Percentiles rank a stretch among this genome's conserved stretches.
Conservation (phyloP, 2,329 filamentous ascomycete genomes). For the Botrytis galanthina region DNA sequence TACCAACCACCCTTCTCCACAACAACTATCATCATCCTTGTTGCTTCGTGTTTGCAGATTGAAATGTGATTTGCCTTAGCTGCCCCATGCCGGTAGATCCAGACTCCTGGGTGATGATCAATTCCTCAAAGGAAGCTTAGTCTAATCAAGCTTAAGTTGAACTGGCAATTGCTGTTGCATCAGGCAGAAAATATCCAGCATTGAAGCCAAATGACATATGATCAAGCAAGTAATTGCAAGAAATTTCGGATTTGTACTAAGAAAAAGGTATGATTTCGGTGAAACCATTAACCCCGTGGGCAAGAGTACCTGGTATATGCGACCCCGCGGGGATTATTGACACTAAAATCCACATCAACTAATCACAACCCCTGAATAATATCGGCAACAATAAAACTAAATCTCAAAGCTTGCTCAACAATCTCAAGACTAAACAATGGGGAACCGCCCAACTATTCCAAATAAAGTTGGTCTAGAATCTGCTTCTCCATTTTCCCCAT, state of each 20-base stretch:
- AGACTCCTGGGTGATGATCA: neutral
- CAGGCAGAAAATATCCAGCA: neutral
- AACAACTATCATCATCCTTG: neutral
- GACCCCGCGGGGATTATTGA: constrained; percentile 12
- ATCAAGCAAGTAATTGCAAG: neutral
- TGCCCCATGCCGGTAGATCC: constrained; percentile 1
- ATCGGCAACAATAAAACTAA: neutral
- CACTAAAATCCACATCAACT: neutral
- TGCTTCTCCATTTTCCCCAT: neutral
- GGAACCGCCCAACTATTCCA: constrained; percentile 11
- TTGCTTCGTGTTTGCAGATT: neutral
- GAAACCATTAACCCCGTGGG: constrained; percentile 19
- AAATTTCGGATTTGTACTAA: neutral
- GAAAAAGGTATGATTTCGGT: neutral
- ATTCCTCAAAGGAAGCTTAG: neutral
- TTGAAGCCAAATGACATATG: neutral
- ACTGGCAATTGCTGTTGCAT: neutral
- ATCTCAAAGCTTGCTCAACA: neutral
- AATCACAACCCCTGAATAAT: constrained; percentile 15
- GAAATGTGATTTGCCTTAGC: neutral
- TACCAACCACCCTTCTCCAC: constrained; percentile 17
- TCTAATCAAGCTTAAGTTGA: neutral
- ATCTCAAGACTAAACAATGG: neutral
- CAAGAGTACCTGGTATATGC: neutral
- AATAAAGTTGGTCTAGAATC: neutral